Evolutionary conservation across 176 grass and related monocot genomes (phyloP), one percentile per base, ranked within the genome.

Genomic region (maize (Zea mays)): DNA sequence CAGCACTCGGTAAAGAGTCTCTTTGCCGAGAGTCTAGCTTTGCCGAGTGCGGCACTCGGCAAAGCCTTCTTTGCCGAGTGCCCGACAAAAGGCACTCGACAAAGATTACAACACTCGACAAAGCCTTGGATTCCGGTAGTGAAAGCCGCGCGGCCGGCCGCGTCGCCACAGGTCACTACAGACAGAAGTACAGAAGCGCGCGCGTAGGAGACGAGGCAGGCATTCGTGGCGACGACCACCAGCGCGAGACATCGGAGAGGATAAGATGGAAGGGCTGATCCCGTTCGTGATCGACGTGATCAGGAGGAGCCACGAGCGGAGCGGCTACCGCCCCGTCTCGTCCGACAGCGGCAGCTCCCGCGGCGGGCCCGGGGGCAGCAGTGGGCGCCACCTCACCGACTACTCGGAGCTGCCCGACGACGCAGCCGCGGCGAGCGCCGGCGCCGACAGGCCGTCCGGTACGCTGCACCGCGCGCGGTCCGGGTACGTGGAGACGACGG

Each of bases 241-340:
- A 15, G 36, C 40, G n/a, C 10, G n/a, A 3, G 15, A n/a, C 2
- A 10, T 1, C 1, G 1, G 9, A 34, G 40, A 73, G 10, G 41
- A 62, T 33, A 7, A 45, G 85, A 97, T 97, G 94, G 91, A 97
- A 46, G 94, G 91, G 6, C 75, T 97, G 86, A 91, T 93, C 77
- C 94, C 91, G 34, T 97, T 93, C 58, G 68, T 97, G 74, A 91
- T 93, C 20, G 82, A 86, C 51, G 86, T 58, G n/a, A 77, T 97
- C 82, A 97, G 88, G 88, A 87, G 45, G 79, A 93, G 78, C 79
- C 21, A 74, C 6, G 72, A 45, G 52, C 79, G 79, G 12, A 69
- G 45, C 67, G 11, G 37, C 21, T 91, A 93, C 84, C 71, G 84
- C 58, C 45, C 82, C 80, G 67, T 84, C 41, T 82, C 84, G 50